These are phyloP conservation scores for Gastrodia elata DNA, from an alignment of 106 monocot genomes.

Conservation along the genomic window DNA sequence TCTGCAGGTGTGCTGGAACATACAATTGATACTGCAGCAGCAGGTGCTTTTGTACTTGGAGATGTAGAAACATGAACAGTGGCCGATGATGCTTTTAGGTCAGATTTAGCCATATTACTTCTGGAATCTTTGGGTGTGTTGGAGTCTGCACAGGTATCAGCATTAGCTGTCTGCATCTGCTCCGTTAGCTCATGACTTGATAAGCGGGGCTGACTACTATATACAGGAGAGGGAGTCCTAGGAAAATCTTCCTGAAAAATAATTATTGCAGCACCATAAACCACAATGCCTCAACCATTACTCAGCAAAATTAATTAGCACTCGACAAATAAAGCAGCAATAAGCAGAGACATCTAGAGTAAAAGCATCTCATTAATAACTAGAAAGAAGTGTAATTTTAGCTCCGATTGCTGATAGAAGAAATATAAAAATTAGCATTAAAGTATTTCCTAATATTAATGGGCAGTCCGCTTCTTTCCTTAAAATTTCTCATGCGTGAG, in stretches of 20 bases:
- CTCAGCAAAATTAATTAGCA: neutral
- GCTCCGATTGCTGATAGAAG: no score
- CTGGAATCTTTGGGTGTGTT: constrained; percentile 27
- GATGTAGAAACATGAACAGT: constrained; percentile 2
- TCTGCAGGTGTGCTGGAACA: constrained; percentile 22
- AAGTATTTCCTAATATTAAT: no score
- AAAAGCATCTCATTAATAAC: neutral
- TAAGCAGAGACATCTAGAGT: neutral
- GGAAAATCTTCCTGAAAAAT: constrained; percentile 67
- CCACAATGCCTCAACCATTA: neutral
- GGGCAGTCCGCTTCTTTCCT: no score
- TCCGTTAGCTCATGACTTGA: constrained; percentile 30
- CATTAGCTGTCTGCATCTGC: constrained; percentile 18
- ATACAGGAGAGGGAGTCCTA: constrained; percentile 50
- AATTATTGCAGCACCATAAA: neutral
- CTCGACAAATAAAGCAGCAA: neutral
- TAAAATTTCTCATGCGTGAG: no score
- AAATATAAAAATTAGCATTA: no score
- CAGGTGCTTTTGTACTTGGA: constrained; percentile 7
- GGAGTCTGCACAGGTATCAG: constrained; percentile 12
- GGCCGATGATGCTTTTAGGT: constrained; percentile 9
- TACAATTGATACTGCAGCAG: constrained; percentile 7
- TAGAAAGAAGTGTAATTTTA: no score
- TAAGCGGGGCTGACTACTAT: constrained; percentile 29
- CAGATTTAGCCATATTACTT: constrained; percentile 13